These are phyloP conservation scores for Pholiota molesta DNA, from an alignment of 768 basidiomycete genomes.

Conservation along the genomic window DNA sequence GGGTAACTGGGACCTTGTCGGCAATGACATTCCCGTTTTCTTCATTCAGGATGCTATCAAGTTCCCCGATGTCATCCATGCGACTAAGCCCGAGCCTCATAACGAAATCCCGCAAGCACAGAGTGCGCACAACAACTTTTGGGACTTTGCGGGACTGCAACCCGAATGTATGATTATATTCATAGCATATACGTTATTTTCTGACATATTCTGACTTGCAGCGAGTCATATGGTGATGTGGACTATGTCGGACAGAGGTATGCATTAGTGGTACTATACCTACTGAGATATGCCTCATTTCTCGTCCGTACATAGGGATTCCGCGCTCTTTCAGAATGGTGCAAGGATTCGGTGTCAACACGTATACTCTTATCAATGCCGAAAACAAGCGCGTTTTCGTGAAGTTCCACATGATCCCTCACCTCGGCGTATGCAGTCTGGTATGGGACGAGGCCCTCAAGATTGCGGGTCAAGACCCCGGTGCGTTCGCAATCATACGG, in stretches of 20 bases:
- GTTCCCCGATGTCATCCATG: conserved; percentile 86
- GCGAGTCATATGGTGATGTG: conserved; percentile 82
- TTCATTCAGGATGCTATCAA: conserved; percentile 83
- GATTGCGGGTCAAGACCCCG: conserved; percentile 80
- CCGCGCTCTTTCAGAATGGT: conserved; percentile 89
- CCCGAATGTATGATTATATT: conserved; percentile 51
- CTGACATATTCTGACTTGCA: conserved; percentile 21
- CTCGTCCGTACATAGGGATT: conserved; percentile 43
- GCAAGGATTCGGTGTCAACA: conserved; percentile 90
- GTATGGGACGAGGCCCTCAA: conserved; percentile 93
- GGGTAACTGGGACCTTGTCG: conserved; percentile 88
- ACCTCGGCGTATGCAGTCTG: conserved; percentile 82
- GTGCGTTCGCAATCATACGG: conserved; percentile 29
- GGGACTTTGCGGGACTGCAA: conserved; percentile 79
- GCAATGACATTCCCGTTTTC: conserved; percentile 84
- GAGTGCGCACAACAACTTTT: conserved; percentile 82
- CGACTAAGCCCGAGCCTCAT: conserved; percentile 84
- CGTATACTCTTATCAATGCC: conserved; percentile 73
- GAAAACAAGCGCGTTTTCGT: conserved; percentile 76
- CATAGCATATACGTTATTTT: background rate
- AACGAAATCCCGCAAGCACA: conserved; percentile 78
- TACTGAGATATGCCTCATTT: background rate
- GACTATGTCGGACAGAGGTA: conserved; percentile 79
- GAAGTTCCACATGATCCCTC: conserved; percentile 85
- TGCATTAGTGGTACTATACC: background rate